A percentile compares a stretch with the other conserved stretches of the same genome.
Conservation (phyloP, 1,284 basidiomycete genomes). For the Meripilus lineatus region DNA sequence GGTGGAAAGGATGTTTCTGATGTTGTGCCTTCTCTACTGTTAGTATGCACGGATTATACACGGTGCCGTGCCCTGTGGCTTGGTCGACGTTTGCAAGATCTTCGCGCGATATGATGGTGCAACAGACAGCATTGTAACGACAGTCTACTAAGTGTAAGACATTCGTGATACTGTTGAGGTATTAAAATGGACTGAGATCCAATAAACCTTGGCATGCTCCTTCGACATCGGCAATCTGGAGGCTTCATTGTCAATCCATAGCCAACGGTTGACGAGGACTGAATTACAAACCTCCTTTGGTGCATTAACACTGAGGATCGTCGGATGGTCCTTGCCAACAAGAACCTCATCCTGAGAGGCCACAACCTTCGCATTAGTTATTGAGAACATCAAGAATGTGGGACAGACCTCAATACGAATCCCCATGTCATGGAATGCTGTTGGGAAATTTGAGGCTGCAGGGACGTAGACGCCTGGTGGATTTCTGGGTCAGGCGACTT, state of each 20-base stretch:
- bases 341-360: slow-evolving; percentile 75
- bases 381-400: slow-evolving; percentile 1
- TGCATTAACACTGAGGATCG: slow-evolving; percentile 71
- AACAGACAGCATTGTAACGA: too few species aligned
- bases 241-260: slow-evolving; percentile 3
- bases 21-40: too few species aligned
- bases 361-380: not conserved
- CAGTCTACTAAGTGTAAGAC: too few species aligned
- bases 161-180: too few species aligned
- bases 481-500: too few species aligned
- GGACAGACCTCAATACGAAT: slow-evolving; percentile 78
- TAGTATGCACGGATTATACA: too few species aligned
- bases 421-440: slow-evolving; percentile 83
- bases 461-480: slow-evolving; percentile 84
- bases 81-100: too few species aligned
- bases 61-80: too few species aligned
- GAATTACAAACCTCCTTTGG: slow-evolving; percentile 81
- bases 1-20: too few species aligned
- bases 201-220: slow-evolving; percentile 78
- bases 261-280: too few species aligned
- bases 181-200: slow-evolving; percentile 57
- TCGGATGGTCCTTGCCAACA: slow-evolving; percentile 61
- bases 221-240: slow-evolving; percentile 78
- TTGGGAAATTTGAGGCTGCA: slow-evolving; percentile 69
- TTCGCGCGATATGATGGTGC: too few species aligned